A percentile compares a stretch with the other conserved stretches of the same genome.
phyloP scores from a whole-genome alignment of 2,329 filamentous ascomycete species.

The Trichoderma lentiforme region DNA sequence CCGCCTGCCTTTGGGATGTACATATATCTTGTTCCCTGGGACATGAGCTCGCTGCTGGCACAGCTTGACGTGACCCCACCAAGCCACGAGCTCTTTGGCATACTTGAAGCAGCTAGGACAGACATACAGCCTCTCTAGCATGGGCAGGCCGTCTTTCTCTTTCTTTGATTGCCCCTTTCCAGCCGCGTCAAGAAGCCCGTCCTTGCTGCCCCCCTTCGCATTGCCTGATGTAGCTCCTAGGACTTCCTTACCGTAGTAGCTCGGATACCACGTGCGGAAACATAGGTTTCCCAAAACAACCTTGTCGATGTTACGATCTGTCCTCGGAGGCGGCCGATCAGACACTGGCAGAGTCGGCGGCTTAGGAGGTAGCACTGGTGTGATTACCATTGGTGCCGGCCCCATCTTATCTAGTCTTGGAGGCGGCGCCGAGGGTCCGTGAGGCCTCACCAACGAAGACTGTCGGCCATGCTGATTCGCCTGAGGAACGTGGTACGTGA shows the following conservation, averaged over 20 bases:
- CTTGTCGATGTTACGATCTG: constrained; percentile 77
- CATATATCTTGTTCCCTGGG: constrained; percentile 74
- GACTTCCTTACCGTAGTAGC: constrained; percentile 76
- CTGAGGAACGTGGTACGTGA: constrained; percentile 40
- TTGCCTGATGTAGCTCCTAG: constrained; percentile 48
- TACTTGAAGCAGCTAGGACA: constrained; percentile 96
- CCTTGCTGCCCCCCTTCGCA: constrained; percentile 26
- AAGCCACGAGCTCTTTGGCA: constrained; percentile 59
- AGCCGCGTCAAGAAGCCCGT: constrained; percentile 29
- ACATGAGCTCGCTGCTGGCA: constrained; percentile 51
- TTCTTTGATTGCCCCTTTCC: constrained; percentile 31
- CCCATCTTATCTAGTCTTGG: constrained; percentile 30
- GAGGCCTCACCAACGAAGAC: constrained; percentile 34
- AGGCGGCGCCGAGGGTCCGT: constrained; percentile 33
- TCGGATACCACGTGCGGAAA: constrained; percentile 90
- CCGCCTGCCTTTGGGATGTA: constrained; percentile 49
- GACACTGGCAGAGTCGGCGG: constrained; percentile 29
- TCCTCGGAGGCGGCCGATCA: constrained; percentile 37
- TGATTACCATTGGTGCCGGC: constrained; percentile 21
- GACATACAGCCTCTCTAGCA: constrained; percentile 72
- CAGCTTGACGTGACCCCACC: constrained; percentile 55
- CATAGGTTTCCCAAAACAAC: constrained; percentile 80
- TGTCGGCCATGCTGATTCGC: constrained; percentile 27
- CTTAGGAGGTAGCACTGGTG: constrained; percentile 29
- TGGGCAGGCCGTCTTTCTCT: constrained; percentile 37